A percentile compares a stretch with the other conserved stretches of the same genome.
Evolutionary conservation across 1,284 basidiomycete species (phyloP).

Genomic region (Coriolopsis trogii): DNA sequence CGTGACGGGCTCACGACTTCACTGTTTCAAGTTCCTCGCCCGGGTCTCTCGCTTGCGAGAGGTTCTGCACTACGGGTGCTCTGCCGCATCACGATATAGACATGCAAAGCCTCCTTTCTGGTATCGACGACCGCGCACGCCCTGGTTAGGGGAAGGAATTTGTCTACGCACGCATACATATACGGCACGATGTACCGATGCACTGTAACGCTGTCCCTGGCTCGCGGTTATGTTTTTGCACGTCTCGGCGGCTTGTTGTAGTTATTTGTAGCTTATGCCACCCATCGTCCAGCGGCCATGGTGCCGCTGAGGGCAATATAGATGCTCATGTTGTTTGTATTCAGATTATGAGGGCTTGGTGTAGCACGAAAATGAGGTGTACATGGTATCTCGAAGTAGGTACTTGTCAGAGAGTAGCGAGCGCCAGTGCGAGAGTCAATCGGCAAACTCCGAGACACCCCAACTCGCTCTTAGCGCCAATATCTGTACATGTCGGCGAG

Average conservation of each 20-base stretch:
- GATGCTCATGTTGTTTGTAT: neutral
- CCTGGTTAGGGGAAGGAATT: conserved; percentile 16
- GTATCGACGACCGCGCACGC: conserved; percentile 17
- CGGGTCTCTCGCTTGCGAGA: conserved; percentile 16
- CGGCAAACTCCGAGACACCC: no score
- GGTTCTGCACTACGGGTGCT: no score
- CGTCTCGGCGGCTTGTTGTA: conserved; percentile 15
- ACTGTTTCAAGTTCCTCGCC: neutral
- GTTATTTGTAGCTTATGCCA: conserved; percentile 21
- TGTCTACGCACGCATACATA: conserved; percentile 1
- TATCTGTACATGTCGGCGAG: no score
- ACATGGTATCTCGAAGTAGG: no score
- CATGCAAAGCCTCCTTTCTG: conserved; percentile 12
- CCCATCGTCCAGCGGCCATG: no score
- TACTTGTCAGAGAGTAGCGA: no score
- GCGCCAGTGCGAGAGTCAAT: no score
- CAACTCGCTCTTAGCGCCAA: no score
- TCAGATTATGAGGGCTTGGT: no score
- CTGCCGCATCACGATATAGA: conserved; percentile 8
- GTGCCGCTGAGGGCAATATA: no score
- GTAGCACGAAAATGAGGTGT: no score
- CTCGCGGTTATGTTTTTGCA: conserved; percentile 14
- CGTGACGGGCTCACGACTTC: no score
- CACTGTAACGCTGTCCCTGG: conserved; percentile 13
- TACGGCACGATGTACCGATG: conserved; percentile 4